These are phyloP conservation scores for Amauroascus verrucosus DNA, from an alignment of 2,329 filamentous ascomycete species.

Conservation along the genomic window DNA sequence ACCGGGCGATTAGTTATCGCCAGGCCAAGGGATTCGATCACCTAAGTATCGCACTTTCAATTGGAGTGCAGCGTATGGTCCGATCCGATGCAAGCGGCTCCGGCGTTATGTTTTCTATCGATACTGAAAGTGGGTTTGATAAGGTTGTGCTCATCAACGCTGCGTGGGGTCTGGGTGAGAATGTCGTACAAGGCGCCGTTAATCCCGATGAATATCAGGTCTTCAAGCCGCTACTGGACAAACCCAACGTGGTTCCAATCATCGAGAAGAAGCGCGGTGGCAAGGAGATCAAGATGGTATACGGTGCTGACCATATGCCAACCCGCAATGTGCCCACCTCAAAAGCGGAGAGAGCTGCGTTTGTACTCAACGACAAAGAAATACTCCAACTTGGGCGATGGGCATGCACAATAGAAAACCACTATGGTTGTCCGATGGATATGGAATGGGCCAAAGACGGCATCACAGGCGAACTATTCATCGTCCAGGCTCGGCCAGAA, in stretches of 20 bases:
- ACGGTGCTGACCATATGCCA: background rate
- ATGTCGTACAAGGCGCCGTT: constrained; percentile 31
- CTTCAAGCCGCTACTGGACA: constrained; percentile 3
- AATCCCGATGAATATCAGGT: constrained; percentile 25
- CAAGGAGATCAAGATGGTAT: constrained; percentile 1
- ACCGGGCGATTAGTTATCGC: constrained; percentile 31
- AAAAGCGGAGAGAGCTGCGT: constrained; percentile 1
- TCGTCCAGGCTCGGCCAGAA: constrained; percentile 4
- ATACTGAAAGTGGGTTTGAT: constrained; percentile 34
- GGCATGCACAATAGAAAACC: constrained; percentile 1
- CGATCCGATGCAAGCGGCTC: constrained; percentile 26
- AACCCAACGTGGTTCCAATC: background rate
- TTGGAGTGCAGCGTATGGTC: constrained; percentile 23
- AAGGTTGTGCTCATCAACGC: constrained; percentile 34
- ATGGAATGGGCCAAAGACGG: constrained; percentile 6
- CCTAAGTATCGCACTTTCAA: constrained; percentile 18
- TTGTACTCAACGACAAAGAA: constrained; percentile 1
- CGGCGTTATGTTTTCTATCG: constrained; percentile 36
- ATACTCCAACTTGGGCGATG: constrained; percentile 2
- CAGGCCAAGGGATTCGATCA: constrained; percentile 20
- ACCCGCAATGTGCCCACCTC: constrained; percentile 5
- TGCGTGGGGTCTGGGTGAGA: constrained; percentile 33
- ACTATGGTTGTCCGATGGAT: constrained; percentile 3
- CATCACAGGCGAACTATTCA: constrained; percentile 1
- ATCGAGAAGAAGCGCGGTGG: constrained; percentile 4